phyloP scores from a whole-genome alignment of 352 stramenopile species.

The Phytophthora vignae region DNA sequence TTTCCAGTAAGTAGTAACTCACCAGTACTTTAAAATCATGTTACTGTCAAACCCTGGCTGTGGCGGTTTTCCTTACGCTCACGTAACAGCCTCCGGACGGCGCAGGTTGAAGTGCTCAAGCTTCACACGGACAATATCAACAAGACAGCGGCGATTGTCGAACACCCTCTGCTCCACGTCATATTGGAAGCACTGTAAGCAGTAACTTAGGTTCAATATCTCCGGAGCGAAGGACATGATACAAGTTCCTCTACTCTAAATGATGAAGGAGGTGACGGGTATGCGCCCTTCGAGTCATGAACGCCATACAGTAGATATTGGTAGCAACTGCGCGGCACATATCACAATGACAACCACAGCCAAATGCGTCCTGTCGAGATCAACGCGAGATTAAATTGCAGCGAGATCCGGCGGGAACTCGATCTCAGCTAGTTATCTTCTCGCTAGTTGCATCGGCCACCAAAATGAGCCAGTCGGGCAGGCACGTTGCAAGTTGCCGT shows the following conservation, averaged over 20 bases:
- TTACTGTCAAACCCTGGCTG: too few species aligned
- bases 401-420: conserved; percentile 11
- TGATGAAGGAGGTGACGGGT: neutral
- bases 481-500: neutral
- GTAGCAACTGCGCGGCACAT: neutral
- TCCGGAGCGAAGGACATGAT: neutral
- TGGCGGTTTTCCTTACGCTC: too few species aligned
- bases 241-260: neutral
- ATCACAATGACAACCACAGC: neutral
- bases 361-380: neutral
- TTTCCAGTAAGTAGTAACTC: too few species aligned
- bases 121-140: neutral
- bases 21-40: too few species aligned
- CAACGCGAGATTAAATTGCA: neutral
- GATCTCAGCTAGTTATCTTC: conserved; percentile 24
- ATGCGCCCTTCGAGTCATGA: neutral
- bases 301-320: neutral
- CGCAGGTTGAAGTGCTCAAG: neutral
- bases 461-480: conserved; percentile 11
- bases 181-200: too few species aligned
- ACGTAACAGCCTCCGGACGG: too few species aligned
- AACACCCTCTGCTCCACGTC: neutral
- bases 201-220: neutral
- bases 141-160: neutral
- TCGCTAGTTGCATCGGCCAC: conserved; percentile 23